These are phyloP conservation scores for Pythium aphanidermatum DNA, from an alignment of 352 stramenopile species.

Conservation along the genomic window DNA sequence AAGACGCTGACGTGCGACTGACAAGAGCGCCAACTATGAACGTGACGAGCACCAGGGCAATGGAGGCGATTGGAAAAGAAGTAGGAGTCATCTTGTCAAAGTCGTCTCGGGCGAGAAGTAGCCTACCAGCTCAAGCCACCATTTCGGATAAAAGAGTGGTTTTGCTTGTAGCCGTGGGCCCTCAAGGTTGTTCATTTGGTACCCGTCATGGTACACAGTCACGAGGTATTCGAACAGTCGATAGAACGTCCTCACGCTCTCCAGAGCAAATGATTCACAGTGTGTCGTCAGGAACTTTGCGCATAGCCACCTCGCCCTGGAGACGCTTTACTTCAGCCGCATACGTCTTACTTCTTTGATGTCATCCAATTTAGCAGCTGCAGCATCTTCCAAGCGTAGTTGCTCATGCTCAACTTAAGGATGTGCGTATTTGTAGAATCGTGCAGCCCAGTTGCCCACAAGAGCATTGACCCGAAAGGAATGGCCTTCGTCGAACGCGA, in stretches of 20 bases:
- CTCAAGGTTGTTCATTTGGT: conserved; percentile 50
- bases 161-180: conserved; percentile 27
- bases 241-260: conserved; percentile 36
- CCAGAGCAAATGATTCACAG: conserved; percentile 36
- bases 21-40: too few relatives aligned
- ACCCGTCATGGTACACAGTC: conserved; percentile 66
- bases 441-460: conserved; percentile 69
- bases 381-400: too few relatives aligned
- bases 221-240: conserved; percentile 56
- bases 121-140: conserved; percentile 61
- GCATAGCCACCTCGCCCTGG: conserved; percentile 36
- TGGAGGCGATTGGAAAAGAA: too few relatives aligned
- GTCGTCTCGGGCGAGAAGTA: conserved; percentile 30
- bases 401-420: conserved; percentile 37
- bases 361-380: too few relatives aligned
- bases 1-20: too few relatives aligned
- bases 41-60: too few relatives aligned
- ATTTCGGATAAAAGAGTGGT: conserved; percentile 68
- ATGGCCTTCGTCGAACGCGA: conserved; percentile 44
- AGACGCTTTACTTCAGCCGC: conserved; percentile 32
- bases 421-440: conserved; percentile 55
- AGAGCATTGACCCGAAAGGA: conserved; percentile 67
- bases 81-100: too few relatives aligned
- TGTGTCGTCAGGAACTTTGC: conserved; percentile 44
- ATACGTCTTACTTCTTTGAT: conserved; percentile 29